Conservation (phyloP, 73 alveolate genomes). For the Blepharisma japonicum region DNA sequence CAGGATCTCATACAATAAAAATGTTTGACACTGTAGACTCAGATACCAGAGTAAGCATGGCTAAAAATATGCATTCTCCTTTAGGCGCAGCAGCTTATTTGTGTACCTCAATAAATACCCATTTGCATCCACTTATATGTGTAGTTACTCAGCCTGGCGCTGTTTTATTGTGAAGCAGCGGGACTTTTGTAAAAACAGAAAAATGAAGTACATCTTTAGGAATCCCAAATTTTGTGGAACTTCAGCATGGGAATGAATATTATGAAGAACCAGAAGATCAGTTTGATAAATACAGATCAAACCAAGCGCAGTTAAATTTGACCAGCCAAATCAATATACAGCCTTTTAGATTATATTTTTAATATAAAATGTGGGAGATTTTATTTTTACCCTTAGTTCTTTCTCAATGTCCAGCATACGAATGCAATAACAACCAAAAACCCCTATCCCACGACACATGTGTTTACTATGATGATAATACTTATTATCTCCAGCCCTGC, state of each 20-base stretch:
- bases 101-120: slow-evolving; percentile 20
- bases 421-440: too few species aligned
- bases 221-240: slow-evolving; percentile 26
- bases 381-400: too few species aligned
- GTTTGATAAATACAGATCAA: background rate
- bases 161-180: background rate
- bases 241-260: background rate
- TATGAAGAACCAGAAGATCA: slow-evolving; percentile 27
- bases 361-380: too few species aligned
- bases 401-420: too few species aligned
- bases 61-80: slow-evolving; percentile 29
- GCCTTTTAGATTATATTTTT: too few species aligned
- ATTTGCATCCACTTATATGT: background rate
- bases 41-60: background rate
- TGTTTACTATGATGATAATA: too few species aligned
- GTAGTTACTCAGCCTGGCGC: slow-evolving; percentile 29
- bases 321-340: too few species aligned
- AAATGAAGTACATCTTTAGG: slow-evolving; percentile 25
- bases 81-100: slow-evolving; percentile 18
- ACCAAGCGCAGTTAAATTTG: too few species aligned
- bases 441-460: too few species aligned
- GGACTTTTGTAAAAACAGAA: background rate
- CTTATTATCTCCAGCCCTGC: too few species aligned
- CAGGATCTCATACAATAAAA: slow-evolving; percentile 16
- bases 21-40: slow-evolving; percentile 24